These are phyloP conservation scores for Amanita jacksonii DNA, from an alignment of 768 basidiomycete genomes.

Conservation along the genomic window DNA sequence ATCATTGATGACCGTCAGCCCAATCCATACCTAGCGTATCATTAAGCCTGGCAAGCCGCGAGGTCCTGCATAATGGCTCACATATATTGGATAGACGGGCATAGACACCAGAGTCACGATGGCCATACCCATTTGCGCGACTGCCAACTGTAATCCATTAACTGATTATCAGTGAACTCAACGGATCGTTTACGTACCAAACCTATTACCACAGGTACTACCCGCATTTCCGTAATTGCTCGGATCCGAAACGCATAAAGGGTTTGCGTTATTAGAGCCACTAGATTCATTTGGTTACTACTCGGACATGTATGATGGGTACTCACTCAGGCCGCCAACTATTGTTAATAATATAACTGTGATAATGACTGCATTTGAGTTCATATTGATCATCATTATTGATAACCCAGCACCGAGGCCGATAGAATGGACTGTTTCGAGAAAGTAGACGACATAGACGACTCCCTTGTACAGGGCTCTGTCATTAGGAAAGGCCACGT, in stretches of 20 bases:
- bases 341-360: neutral
- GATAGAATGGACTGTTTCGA: conserved; percentile 11
- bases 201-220: neutral
- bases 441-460: conserved; percentile 10
- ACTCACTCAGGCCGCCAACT: conserved; percentile 1
- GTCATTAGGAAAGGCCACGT: conserved; percentile 13
- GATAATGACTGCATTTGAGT: neutral
- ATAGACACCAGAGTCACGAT: neutral
- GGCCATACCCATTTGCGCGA: neutral
- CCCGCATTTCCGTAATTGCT: neutral
- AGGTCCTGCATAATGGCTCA: neutral
- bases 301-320: neutral
- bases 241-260: conserved; percentile 4
- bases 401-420: conserved; percentile 1
- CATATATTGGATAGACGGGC: neutral
- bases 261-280: conserved; percentile 2
- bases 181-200: neutral
- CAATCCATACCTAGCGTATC: conserved; percentile 20
- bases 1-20: conserved; percentile 24
- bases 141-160: neutral
- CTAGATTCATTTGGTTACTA: neutral
- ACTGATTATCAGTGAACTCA: neutral
- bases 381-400: conserved; percentile 3
- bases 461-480: conserved; percentile 8
- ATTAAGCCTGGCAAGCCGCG: neutral